Conservation (phyloP, 2,329 filamentous ascomycete genomes). For the Aplosporella prunicola region DNA sequence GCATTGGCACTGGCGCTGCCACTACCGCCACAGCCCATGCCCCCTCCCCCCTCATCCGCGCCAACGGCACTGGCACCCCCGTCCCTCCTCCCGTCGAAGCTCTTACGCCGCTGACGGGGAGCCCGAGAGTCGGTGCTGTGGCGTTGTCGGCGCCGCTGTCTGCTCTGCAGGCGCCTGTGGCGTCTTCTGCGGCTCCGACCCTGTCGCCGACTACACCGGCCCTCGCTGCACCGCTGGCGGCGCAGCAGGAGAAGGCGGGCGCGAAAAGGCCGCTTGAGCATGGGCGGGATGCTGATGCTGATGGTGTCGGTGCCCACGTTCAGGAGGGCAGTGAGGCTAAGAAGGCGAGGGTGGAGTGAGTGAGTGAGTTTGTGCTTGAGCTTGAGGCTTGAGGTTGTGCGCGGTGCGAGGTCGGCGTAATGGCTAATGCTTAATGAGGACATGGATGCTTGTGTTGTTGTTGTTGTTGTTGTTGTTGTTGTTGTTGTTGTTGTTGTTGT, state of each 20-base stretch:
- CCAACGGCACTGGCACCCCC: constrained; percentile 7
- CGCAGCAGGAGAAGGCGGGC: neutral
- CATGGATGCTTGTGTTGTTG: too few relatives aligned
- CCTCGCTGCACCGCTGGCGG: constrained; percentile 1
- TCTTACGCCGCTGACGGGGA: constrained; percentile 7
- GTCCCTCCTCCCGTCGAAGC: constrained; percentile 9
- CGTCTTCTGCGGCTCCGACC: neutral
- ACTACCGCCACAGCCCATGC: neutral
- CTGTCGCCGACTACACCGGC: neutral
- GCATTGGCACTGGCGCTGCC: neutral
- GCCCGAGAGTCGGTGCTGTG: constrained; percentile 2
- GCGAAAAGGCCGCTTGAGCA: constrained; percentile 2
- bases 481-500: too few relatives aligned
- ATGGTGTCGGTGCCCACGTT: neutral
- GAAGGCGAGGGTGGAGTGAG: constrained; percentile 6
- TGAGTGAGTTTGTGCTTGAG: too few relatives aligned
- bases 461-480: too few relatives aligned
- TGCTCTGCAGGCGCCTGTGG: constrained; percentile 3
- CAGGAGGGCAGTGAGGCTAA: constrained; percentile 1
- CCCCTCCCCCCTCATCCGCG: neutral
- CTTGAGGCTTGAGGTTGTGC: too few relatives aligned
- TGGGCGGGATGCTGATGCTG: neutral
- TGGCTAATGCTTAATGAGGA: too few relatives aligned
- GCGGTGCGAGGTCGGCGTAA: too few relatives aligned
- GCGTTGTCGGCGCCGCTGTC: too few relatives aligned